These are phyloP conservation scores for Dactylis glomerata DNA, from an alignment of 176 grass and related monocot species.

Conservation along the genomic window DNA sequence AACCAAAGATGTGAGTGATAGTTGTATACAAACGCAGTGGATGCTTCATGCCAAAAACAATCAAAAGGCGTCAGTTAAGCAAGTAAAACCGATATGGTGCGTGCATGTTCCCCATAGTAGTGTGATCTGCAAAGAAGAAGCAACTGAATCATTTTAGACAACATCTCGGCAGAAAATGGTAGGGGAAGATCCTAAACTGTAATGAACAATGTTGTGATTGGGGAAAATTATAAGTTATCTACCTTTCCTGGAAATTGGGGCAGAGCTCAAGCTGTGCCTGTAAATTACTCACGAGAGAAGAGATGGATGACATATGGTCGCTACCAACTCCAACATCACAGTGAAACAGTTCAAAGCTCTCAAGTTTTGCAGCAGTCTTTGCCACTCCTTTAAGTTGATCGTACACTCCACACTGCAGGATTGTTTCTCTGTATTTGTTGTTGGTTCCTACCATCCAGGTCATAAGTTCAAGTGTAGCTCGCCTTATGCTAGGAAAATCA, in stretches of 20 bases:
- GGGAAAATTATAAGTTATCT: neutral
- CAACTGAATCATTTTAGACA: neutral
- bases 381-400: constrained; percentile 21
- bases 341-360: constrained; percentile 15
- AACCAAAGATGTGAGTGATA: neutral
- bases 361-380: constrained; percentile 17
- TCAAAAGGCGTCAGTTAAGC: neutral
- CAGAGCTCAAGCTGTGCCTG: neutral
- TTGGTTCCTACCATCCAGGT: constrained; percentile 12
- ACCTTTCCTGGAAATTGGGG: constrained; percentile 20
- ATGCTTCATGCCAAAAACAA: neutral
- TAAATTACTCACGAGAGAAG: neutral
- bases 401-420: constrained; percentile 29
- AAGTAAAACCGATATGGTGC: constrained; percentile 20
- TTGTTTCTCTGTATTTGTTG: neutral
- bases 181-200: neutral
- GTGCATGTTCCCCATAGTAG: neutral
- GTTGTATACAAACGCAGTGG: neutral
- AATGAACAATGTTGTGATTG: neutral
- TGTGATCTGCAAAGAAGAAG: constrained; percentile 4
- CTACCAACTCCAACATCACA: neutral
- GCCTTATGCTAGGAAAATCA: constrained; percentile 30
- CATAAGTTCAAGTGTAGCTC: constrained; percentile 26
- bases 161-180: neutral
- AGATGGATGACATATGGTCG: neutral